phyloP scores from a whole-genome alignment of 495 filamentous ascomycete species.

The Penicillium manginii region DNA sequence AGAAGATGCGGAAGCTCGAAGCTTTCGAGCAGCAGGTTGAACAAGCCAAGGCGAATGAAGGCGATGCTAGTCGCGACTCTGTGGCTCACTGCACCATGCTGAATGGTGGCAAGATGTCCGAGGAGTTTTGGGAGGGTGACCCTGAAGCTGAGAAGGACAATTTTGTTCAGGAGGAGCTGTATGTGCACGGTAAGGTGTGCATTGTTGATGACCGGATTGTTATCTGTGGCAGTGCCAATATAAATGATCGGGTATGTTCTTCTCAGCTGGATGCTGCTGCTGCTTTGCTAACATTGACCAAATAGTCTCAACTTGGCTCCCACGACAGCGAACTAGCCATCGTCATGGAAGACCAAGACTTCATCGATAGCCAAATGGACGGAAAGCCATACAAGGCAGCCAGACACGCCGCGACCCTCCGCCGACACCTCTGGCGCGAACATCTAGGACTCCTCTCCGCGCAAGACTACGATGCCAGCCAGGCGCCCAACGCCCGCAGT shows the following conservation, averaged over 20 bases:
- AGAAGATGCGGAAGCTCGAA: slow-evolving; percentile 56
- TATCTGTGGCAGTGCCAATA: slow-evolving; percentile 86
- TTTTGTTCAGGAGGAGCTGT: slow-evolving; percentile 93
- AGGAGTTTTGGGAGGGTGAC: slow-evolving; percentile 74
- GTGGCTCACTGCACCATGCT: slow-evolving; percentile 86
- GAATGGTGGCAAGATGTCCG: slow-evolving; percentile 61
- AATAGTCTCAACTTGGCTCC: slow-evolving; percentile 76
- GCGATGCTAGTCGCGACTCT: slow-evolving; percentile 59
- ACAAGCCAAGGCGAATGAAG: slow-evolving; percentile 37
- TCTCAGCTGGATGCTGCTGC: neutral
- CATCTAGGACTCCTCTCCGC: slow-evolving; percentile 83
- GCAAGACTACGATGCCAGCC: slow-evolving; percentile 68
- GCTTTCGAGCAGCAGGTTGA: slow-evolving; percentile 65
- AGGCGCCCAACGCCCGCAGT: slow-evolving; percentile 81
- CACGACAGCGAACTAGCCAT: slow-evolving; percentile 94
- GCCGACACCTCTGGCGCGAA: slow-evolving; percentile 88
- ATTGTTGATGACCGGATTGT: slow-evolving; percentile 83
- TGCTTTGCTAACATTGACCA: neutral
- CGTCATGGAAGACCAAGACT: slow-evolving; percentile 83
- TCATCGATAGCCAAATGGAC: slow-evolving; percentile 76
- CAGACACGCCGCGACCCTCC: slow-evolving; percentile 76
- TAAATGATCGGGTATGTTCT: slow-evolving; percentile 77
- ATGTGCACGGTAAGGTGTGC: slow-evolving; percentile 86
- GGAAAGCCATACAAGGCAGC: slow-evolving; percentile 75
- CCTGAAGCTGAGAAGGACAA: slow-evolving; percentile 76